Base-by-base conservation (phyloP, 208 protist species). In the Crithidia acanthocephali region DNA sequence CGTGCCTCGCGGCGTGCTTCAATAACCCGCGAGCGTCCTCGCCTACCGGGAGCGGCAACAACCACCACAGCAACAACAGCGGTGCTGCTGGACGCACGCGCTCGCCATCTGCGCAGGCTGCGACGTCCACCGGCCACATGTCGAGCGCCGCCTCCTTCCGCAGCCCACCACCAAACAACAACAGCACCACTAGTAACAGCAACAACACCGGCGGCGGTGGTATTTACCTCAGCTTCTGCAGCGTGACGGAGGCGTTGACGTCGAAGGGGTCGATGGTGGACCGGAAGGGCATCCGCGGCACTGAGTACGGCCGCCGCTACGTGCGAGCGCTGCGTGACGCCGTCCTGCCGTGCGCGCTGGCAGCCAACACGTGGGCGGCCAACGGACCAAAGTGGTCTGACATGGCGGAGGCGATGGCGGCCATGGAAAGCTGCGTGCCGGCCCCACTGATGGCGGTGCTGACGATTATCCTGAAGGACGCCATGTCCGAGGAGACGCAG, bases 381-480 rank as follows among this genome's bases (percentile, higher is more conserved):
- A 51, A 33, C 22, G 52, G 28, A 25, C 59, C 64, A 45, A 58
- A 45, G 25, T 70, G 44, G 32, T 28, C 58, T 37, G 73, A 61
- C 33, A 47, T 74, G 28, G 51, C 60, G 13, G 44, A 59, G n/a
- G 50, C 80, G 7, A 28, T 72, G 51, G 33, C 27, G 42, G 72
- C 58, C 3, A 60, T 85, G n/a, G 55, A 78, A 40, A 48, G 8
- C 16, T 57, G 52, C 28, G 47, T 76, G 44, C 61, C 67, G 4
- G 40, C 72, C 3, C 74, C 75, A 16, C 60, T 92, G 33, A 30
- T 40, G 42, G 62, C 72, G 13, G 74, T 92, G 16, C 33, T 92
- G 42, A 37, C 53, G 56, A 65, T 79, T 45, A 83, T 86, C 68
- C 44, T 89, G 52, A 76, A 60, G 62, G 86, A 92, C 25, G 76